Conservation (phyloP, 2,329 filamentous ascomycete genomes). For the Nothopassalora personata region DNA sequence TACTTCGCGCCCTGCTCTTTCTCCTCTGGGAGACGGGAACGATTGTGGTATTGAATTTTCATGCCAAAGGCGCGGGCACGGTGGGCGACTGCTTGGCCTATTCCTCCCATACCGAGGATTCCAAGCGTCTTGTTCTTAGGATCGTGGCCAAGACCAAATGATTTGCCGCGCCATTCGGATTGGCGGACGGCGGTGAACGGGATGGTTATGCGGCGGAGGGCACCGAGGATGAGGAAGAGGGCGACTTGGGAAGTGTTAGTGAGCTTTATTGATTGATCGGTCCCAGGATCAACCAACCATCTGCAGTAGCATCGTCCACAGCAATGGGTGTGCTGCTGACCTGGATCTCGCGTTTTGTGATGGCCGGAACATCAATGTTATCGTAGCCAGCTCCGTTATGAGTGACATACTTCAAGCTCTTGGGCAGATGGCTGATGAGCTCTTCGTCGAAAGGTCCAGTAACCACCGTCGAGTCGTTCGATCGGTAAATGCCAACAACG, state of each 20-base stretch:
- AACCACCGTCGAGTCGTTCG: slow-evolving; percentile 49
- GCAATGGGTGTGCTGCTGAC: slow-evolving; percentile 46
- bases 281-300: slow-evolving; percentile 16
- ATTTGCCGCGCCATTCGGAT: slow-evolving; percentile 42
- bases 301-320: slow-evolving; percentile 48
- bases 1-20: slow-evolving; percentile 47
- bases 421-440: slow-evolving; percentile 39
- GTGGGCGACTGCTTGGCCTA: slow-evolving; percentile 47
- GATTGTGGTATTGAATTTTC: slow-evolving; percentile 56
- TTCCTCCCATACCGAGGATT: slow-evolving; percentile 57
- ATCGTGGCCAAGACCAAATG: slow-evolving; percentile 47
- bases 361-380: slow-evolving; percentile 33
- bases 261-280: too few relatives aligned
- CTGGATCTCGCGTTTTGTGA: slow-evolving; percentile 34
- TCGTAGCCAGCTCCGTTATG: slow-evolving; percentile 42
- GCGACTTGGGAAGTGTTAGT: slow-evolving; percentile 30
- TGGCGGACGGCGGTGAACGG: slow-evolving; percentile 44
- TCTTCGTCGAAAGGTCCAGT: slow-evolving; percentile 46
- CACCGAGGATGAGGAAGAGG: slow-evolving; percentile 49
- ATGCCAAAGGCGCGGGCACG: slow-evolving; percentile 53
- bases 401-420: slow-evolving; percentile 41
- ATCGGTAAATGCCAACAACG: slow-evolving; percentile 54
- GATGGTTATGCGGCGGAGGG: slow-evolving; percentile 46
- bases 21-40: slow-evolving; percentile 35
- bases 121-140: slow-evolving; percentile 51